These are phyloP conservation scores for Cardiospermum halicacabum DNA, from an alignment of 345 rosid genomes.

Conservation along the genomic window DNA sequence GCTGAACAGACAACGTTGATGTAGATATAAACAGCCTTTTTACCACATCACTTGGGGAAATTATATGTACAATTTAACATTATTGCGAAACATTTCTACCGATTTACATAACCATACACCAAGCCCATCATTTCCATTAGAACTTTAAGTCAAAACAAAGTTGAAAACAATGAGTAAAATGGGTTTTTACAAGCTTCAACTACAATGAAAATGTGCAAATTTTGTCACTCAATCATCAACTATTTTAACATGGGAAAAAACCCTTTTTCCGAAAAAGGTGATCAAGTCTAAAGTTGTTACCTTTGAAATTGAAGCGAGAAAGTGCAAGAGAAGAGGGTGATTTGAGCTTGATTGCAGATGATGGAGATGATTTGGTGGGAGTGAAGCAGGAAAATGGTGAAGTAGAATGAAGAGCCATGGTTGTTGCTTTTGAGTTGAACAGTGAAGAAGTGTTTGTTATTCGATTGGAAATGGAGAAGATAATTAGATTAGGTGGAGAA, in stretches of 20 bases:
- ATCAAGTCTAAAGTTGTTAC: slow-evolving; percentile 9
- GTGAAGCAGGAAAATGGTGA: slow-evolving; percentile 24
- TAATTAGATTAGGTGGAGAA: not conserved
- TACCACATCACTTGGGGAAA: no score
- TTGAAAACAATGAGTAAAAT: not conserved
- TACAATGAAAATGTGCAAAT: not conserved
- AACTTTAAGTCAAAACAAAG: not conserved
- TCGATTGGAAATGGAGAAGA: not conserved
- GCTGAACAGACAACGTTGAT: no score
- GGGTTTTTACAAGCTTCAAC: not conserved
- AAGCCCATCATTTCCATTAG: not conserved
- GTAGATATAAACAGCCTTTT: no score
- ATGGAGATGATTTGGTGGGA: slow-evolving; percentile 12
- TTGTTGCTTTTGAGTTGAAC: no score
- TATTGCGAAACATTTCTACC: not conserved
- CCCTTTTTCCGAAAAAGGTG: not conserved
- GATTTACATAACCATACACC: not conserved
- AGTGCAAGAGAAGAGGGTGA: slow-evolving; percentile 20
- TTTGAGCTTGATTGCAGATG: no score
- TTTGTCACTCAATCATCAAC: not conserved
- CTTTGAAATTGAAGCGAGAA: slow-evolving; percentile 19
- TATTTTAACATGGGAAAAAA: not conserved
- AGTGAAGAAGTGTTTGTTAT: not conserved
- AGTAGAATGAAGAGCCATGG: slow-evolving; percentile 37
- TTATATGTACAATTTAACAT: no score